Conservation (phyloP, 345 rosid genomes). For the Gynandropsis gynandra region DNA sequence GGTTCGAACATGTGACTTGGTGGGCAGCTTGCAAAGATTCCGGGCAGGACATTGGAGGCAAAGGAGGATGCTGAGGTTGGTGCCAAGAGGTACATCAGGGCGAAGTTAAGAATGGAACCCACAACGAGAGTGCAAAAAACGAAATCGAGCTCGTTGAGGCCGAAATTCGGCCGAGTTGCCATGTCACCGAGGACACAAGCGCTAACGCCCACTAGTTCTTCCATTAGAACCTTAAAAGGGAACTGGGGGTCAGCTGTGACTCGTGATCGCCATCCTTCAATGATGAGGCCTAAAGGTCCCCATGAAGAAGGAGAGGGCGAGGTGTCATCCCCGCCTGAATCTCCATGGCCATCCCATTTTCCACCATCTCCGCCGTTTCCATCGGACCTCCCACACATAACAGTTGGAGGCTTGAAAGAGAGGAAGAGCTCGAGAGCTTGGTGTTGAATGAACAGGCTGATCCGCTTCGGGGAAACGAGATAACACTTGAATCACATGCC, state of each 20-base stretch:
- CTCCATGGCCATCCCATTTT: conserved; percentile 22
- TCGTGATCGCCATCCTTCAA: conserved; percentile 83
- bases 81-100: conserved; percentile 90
- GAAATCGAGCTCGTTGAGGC: conserved; percentile 85
- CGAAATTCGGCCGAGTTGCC: conserved; percentile 96
- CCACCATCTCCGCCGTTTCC: conserved; percentile 26
- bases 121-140: conserved; percentile 90
- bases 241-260: conserved; percentile 93
- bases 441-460: conserved; percentile 20
- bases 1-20: conserved; percentile 86
- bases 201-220: conserved; percentile 76
- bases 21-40: conserved; percentile 66
- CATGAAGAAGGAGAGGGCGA: conserved; percentile 13
- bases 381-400: conserved; percentile 29
- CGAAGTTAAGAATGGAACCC: conserved; percentile 82
- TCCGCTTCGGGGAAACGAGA: conserved; percentile 27
- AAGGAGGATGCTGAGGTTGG: conserved; percentile 47
- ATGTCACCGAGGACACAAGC: conserved; percentile 90
- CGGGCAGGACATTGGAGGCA: conserved; percentile 44
- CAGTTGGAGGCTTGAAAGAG: conserved; percentile 15
- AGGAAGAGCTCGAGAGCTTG: conserved; percentile 6
- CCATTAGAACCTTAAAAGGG: conserved; percentile 93
- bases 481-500: conserved; percentile 17
- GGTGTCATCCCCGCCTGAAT: not conserved
- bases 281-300: conserved; percentile 58